Percentiles rank a stretch among this genome's conserved stretches.
These are phyloP conservation scores for Vaccinium vitisidaea DNA, from an alignment of 148 eudicot genomes.

Conservation along the genomic window DNA sequence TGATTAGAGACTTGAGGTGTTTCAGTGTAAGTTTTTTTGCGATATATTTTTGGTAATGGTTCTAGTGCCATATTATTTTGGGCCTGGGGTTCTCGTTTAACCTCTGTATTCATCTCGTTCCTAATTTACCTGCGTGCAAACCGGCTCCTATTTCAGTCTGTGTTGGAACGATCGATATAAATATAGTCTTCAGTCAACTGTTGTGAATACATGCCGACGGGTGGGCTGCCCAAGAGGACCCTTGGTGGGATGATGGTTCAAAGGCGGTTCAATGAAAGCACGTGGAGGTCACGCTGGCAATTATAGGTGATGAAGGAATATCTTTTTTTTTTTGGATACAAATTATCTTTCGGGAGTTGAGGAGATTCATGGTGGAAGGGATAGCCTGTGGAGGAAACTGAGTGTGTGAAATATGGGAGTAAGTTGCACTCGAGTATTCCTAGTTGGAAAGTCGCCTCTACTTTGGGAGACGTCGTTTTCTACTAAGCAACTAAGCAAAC, in stretches of 20 bases:
- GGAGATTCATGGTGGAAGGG: background rate
- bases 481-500: background rate
- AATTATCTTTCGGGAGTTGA: background rate
- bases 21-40: background rate
- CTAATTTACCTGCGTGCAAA: no score
- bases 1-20: background rate
- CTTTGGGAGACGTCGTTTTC: background rate
- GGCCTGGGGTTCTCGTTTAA: no score
- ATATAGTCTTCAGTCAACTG: no score
- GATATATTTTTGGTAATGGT: background rate
- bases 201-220: no score
- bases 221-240: no score
- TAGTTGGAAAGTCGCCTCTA: background rate
- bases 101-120: no score
- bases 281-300: background rate
- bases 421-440: background rate
- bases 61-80: background rate
- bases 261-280: slow-evolving; percentile 4
- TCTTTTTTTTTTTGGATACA: background rate
- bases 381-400: background rate
- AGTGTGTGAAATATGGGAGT: background rate
- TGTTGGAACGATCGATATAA: no score
- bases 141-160: no score
- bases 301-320: background rate
- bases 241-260: background rate